Conservation (phyloP, 176 grass and related monocot species). For the Juncus effusus region DNA sequence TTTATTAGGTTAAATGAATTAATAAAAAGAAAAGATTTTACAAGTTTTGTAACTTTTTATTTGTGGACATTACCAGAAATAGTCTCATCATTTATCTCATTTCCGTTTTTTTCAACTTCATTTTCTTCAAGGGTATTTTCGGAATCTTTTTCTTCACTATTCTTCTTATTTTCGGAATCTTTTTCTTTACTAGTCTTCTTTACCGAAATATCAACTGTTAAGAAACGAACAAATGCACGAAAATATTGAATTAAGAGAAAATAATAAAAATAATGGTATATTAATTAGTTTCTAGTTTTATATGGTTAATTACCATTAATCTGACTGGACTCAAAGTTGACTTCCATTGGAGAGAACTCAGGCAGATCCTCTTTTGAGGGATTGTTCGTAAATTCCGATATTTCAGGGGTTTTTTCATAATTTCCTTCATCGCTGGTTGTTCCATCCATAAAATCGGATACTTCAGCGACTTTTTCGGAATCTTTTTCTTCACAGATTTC, state of each 20-base stretch:
- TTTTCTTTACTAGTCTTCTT: constrained; percentile 7
- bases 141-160: constrained; percentile 4
- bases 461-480: neutral
- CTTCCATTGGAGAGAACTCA: neutral
- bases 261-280: too few relatives aligned
- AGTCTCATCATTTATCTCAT: neutral
- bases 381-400: too few relatives aligned
- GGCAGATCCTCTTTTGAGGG: too few relatives aligned
- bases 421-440: too few relatives aligned
- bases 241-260: too few relatives aligned
- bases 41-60: too few relatives aligned
- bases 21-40: too few relatives aligned
- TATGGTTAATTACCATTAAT: neutral
- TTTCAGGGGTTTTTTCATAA: neutral
- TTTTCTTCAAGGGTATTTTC: neutral
- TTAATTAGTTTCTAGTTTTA: too few relatives aligned
- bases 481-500: constrained; percentile 1
- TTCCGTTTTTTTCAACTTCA: neutral
- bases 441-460: too few relatives aligned
- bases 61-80: constrained; percentile 4
- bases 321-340: constrained; percentile 1
- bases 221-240: neutral
- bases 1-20: too few relatives aligned
- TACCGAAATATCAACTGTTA: constrained; percentile 3
- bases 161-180: constrained; percentile 6